A percentile compares a stretch with the other conserved stretches of the same genome.
phyloP scores from a whole-genome alignment of 192 early-diverging fungal species.

The Entrophospora sp. region DNA sequence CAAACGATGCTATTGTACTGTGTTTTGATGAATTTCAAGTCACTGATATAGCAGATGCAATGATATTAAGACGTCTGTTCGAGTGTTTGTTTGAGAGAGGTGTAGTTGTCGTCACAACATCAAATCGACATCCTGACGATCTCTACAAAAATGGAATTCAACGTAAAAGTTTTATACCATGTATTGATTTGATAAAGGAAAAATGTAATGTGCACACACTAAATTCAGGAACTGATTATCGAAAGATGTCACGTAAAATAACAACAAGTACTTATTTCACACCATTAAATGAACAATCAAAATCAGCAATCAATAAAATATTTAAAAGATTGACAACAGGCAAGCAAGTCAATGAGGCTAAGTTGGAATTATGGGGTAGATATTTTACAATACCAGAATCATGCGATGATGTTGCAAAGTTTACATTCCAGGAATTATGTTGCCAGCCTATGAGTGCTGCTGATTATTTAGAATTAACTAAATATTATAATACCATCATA shows the following conservation, averaged over 20 bases:
- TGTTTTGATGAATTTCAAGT: constrained; percentile 98
- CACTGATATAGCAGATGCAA: constrained; percentile 96
- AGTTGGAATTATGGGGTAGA: constrained; percentile 69
- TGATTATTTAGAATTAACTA: constrained; percentile 83
- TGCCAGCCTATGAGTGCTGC: constrained; percentile 62
- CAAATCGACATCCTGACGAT: constrained; percentile 85
- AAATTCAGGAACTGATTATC: constrained; percentile 88
- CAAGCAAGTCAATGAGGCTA: constrained; percentile 28
- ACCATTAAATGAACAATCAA: constrained; percentile 48
- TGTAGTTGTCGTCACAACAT: constrained; percentile 86
- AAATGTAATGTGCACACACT: constrained; percentile 72
- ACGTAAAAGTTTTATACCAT: constrained; percentile 82
- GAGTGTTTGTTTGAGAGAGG: constrained; percentile 72
- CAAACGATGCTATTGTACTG: constrained; percentile 71
- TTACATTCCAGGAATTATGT: constrained; percentile 63
- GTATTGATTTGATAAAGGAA: constrained; percentile 79
- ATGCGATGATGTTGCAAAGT: constrained; percentile 58
- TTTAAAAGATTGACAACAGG: constrained; percentile 28
- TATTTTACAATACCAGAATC: constrained; percentile 56
- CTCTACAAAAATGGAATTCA: constrained; percentile 97
- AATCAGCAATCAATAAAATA: constrained; percentile 36
- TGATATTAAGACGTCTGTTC: constrained; percentile 79
- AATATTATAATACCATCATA: constrained; percentile 64
- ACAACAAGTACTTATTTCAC: constrained; percentile 60
- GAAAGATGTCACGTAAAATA: constrained; percentile 54